Evolutionary conservation across 768 basidiomycete genomes (phyloP).

Genomic region (Leccinum olivaceopallidum): DNA sequence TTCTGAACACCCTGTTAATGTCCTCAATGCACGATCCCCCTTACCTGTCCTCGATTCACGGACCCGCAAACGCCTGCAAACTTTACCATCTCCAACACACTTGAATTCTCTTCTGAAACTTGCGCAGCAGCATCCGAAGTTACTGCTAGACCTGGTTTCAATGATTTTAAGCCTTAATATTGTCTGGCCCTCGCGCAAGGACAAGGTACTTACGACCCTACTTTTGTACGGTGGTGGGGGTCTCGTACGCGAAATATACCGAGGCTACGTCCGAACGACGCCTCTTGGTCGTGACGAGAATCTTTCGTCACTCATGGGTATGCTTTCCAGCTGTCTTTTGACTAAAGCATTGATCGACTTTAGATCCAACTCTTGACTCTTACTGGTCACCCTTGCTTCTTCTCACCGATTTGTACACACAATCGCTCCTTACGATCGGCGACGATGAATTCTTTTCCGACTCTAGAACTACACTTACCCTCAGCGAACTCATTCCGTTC

Average conservation of each 20-base stretch:
- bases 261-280: slow-evolving; percentile 60
- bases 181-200: slow-evolving; percentile 60
- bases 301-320: slow-evolving; percentile 40
- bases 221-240: slow-evolving; percentile 55
- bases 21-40: slow-evolving; percentile 35
- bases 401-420: slow-evolving; percentile 78
- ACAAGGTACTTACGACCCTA: slow-evolving; percentile 56
- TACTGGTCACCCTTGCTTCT: slow-evolving; percentile 75
- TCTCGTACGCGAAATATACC: slow-evolving; percentile 74
- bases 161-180: slow-evolving; percentile 59
- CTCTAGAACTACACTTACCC: slow-evolving; percentile 69
- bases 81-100: slow-evolving; percentile 53
- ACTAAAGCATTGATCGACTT: slow-evolving; percentile 7
- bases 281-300: slow-evolving; percentile 61
- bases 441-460: slow-evolving; percentile 94
- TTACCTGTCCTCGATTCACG: slow-evolving; percentile 53
- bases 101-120: slow-evolving; percentile 52
- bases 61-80: slow-evolving; percentile 64
- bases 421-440: slow-evolving; percentile 85
- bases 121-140: slow-evolving; percentile 40
- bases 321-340: slow-evolving; percentile 15
- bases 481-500: slow-evolving; percentile 80
- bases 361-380: slow-evolving; percentile 45
- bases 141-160: slow-evolving; percentile 49
- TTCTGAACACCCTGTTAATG: slow-evolving; percentile 33